Conservation (phyloP, 2,329 filamentous ascomycete genomes). For the Bipolaris gigantea region DNA sequence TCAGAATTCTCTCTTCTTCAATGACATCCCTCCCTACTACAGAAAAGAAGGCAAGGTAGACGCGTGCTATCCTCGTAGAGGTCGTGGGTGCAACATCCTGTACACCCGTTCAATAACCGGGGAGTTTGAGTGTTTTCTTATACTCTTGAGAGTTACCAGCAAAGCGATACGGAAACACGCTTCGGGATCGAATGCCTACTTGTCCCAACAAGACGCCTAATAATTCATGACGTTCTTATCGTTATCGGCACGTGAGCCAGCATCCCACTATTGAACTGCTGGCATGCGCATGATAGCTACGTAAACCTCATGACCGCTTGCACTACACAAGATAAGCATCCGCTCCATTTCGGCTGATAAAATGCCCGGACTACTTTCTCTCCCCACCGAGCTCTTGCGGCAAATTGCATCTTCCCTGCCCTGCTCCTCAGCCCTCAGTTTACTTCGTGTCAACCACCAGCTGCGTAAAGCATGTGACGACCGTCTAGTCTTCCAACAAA, state of each 20-base stretch:
- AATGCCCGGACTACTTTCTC: conserved; percentile 1
- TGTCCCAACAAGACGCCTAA: background rate
- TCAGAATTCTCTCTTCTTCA: too few species aligned
- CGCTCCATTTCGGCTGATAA: background rate
- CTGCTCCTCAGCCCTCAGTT: conserved; percentile 20
- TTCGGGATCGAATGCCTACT: too few species aligned
- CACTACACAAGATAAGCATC: background rate
- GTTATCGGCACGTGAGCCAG: conserved; percentile 3
- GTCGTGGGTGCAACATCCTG: too few species aligned
- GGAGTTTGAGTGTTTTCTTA: too few species aligned
- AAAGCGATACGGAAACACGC: too few species aligned
- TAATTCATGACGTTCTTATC: background rate
- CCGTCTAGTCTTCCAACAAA: conserved; percentile 19
- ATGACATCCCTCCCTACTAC: too few species aligned
- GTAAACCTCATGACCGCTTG: background rate
- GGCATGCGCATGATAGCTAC: background rate
- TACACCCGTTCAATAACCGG: too few species aligned
- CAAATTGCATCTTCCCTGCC: conserved; percentile 21
- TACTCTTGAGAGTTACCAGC: background rate
- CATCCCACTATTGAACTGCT: background rate
- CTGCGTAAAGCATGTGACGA: conserved; percentile 20
- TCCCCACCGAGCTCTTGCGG: conserved; percentile 28
- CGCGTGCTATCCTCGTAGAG: too few species aligned
- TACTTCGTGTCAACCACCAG: conserved; percentile 17
- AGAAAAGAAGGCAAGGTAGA: too few species aligned